Evolutionary conservation across 768 basidiomycete genomes (phyloP).

Genomic region (Podaxis sp.): DNA sequence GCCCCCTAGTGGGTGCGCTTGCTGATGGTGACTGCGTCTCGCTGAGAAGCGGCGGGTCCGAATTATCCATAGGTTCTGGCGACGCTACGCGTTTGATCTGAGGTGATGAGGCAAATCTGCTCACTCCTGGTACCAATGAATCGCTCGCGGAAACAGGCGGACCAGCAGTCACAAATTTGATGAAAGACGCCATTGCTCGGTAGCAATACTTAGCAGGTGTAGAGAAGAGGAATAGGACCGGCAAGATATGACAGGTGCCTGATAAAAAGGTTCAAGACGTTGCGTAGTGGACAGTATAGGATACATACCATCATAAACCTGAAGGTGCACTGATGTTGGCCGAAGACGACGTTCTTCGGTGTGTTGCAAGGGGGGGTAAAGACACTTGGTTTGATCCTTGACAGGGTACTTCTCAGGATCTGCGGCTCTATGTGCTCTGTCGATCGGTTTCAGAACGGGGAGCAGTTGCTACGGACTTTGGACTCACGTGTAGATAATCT

Average conservation of each 20-base stretch:
- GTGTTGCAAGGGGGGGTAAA: conserved; percentile 55
- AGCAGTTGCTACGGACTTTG: background rate
- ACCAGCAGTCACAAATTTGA: conserved; percentile 53
- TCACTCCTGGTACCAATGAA: background rate
- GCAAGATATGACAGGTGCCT: conserved; percentile 73
- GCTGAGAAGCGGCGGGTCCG: background rate
- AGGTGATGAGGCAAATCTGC: background rate
- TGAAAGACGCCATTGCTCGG: conserved; percentile 70
- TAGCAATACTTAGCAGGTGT: conserved; percentile 79
- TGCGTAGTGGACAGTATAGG: conserved; percentile 11
- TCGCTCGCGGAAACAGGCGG: conserved; percentile 8
- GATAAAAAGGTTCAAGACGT: conserved; percentile 6
- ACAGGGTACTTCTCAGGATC: conserved; percentile 66
- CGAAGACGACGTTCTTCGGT: conserved; percentile 46
- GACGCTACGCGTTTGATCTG: background rate
- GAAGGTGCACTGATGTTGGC: conserved; percentile 83
- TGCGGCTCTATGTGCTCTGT: conserved; percentile 87
- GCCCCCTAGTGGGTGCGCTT: background rate
- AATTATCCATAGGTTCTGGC: background rate
- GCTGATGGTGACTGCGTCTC: background rate
- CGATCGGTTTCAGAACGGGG: background rate
- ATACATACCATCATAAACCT: conserved; percentile 80
- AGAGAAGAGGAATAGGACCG: conserved; percentile 70
- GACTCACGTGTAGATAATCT: conserved; percentile 79
- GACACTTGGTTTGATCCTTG: conserved; percentile 33